A percentile compares a stretch with the other conserved stretches of the same genome.
Conservation (phyloP, 1,284 basidiomycete genomes). For the Albatrellus sp. region DNA sequence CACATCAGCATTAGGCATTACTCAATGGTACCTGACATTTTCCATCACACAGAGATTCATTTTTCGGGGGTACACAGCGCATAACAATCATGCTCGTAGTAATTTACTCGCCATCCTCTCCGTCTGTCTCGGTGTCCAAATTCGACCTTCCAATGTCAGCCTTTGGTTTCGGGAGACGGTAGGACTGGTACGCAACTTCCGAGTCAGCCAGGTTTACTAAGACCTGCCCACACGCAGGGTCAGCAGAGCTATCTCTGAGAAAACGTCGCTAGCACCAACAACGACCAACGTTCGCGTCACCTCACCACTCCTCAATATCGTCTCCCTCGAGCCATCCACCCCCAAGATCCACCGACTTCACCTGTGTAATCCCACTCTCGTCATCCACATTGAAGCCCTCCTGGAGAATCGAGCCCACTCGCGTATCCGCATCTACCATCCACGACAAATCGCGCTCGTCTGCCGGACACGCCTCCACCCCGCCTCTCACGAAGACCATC, state of each 20-base stretch:
- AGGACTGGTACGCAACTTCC: neutral
- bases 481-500: conserved; percentile 27
- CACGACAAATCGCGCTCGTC: conserved; percentile 10
- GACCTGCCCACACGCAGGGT: no score
- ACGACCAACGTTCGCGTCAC: no score
- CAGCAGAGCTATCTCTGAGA: no score
- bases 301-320: conserved; percentile 3
- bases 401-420: conserved; percentile 9
- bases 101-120: no score
- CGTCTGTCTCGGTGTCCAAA: conserved; percentile 14
- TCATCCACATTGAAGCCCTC: conserved; percentile 4
- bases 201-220: neutral
- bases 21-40: no score
- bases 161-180: conserved; percentile 28
- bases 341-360: conserved; percentile 1
- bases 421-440: conserved; percentile 24
- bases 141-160: conserved; percentile 18
- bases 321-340: conserved; percentile 2
- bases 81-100: no score
- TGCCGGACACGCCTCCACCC: conserved; percentile 14
- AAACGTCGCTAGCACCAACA: no score
- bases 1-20: no score
- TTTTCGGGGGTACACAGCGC: no score
- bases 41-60: no score
- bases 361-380: conserved; percentile 1